A percentile compares a stretch with the other conserved stretches of the same genome.
Conservation (phyloP, 2,329 filamentous ascomycete species). For the Monosporascus sp. region DNA sequence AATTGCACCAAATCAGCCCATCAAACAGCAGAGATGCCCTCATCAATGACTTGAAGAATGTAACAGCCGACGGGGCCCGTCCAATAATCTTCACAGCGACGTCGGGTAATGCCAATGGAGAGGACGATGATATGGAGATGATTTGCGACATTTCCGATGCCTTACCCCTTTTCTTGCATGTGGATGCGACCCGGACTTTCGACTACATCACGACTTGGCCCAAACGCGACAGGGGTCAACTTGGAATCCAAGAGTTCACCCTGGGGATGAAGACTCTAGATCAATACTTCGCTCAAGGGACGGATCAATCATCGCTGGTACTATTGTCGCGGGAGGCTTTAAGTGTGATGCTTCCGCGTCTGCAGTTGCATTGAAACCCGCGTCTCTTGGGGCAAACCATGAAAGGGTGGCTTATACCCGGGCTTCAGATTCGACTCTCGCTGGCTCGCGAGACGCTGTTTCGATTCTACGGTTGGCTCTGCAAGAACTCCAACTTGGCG, state of each 20-base stretch:
- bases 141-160: not conserved
- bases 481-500: constrained; percentile 5
- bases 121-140: constrained; percentile 2
- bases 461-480: constrained; percentile 4
- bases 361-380: constrained; percentile 8
- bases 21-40: not conserved
- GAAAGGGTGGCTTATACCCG: constrained; percentile 5
- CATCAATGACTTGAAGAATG: not conserved
- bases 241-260: not conserved
- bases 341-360: constrained; percentile 1
- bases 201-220: constrained; percentile 7
- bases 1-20: constrained; percentile 1
- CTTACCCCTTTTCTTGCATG: constrained; percentile 4
- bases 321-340: constrained; percentile 6
- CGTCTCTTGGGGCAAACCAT: constrained; percentile 1
- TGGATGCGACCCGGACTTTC: constrained; percentile 8
- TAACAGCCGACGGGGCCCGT: not conserved
- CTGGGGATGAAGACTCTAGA: not conserved
- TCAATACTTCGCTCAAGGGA: not conserved
- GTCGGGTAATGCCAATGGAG: constrained; percentile 2
- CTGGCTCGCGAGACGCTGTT: constrained; percentile 9
- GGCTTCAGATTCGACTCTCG: constrained; percentile 6
- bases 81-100: constrained; percentile 10
- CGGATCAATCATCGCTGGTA: constrained; percentile 3
- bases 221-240: not conserved